Evolutionary conservation across 2,329 filamentous ascomycete species (phyloP).

Genomic region (Furcasterigmium furcatum): DNA sequence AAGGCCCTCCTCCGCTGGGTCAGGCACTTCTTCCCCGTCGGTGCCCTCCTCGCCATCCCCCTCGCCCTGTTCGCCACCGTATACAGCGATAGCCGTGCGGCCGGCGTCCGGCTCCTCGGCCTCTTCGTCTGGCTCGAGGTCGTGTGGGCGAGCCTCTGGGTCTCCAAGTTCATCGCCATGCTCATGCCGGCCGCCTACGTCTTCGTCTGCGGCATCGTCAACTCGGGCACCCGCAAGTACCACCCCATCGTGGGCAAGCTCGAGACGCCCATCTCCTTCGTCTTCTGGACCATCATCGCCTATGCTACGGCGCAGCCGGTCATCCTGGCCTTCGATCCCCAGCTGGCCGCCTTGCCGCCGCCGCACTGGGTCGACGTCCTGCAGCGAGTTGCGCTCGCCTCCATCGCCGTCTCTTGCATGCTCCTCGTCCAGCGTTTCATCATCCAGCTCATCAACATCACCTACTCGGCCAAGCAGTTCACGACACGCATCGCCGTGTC

Average conservation of each 20-base stretch:
- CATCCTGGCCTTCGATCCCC: constrained; percentile 44
- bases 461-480: constrained; percentile 83
- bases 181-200: constrained; percentile 60
- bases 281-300: constrained; percentile 64
- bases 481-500: constrained; percentile 81
- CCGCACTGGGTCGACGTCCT: constrained; percentile 56
- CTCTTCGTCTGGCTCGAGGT: constrained; percentile 69
- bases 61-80: constrained; percentile 52
- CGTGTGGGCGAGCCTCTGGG: constrained; percentile 65
- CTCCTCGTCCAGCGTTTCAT: constrained; percentile 73
- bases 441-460: constrained; percentile 80
- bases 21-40: constrained; percentile 65
- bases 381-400: constrained; percentile 61
- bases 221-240: constrained; percentile 68
- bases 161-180: constrained; percentile 62
- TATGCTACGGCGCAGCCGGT: constrained; percentile 53
- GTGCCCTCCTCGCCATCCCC: constrained; percentile 58
- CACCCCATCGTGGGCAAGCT: constrained; percentile 61
- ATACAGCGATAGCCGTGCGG: constrained; percentile 28
- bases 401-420: constrained; percentile 67
- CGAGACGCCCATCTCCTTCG: constrained; percentile 63
- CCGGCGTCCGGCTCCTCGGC: constrained; percentile 47
- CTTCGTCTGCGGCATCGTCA: constrained; percentile 67
- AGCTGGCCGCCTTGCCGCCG: constrained; percentile 17
- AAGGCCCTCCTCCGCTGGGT: constrained; percentile 64